Evolutionary conservation across 805 yeast genomes (phyloP).

Genomic region (Alloascoidea africana): DNA sequence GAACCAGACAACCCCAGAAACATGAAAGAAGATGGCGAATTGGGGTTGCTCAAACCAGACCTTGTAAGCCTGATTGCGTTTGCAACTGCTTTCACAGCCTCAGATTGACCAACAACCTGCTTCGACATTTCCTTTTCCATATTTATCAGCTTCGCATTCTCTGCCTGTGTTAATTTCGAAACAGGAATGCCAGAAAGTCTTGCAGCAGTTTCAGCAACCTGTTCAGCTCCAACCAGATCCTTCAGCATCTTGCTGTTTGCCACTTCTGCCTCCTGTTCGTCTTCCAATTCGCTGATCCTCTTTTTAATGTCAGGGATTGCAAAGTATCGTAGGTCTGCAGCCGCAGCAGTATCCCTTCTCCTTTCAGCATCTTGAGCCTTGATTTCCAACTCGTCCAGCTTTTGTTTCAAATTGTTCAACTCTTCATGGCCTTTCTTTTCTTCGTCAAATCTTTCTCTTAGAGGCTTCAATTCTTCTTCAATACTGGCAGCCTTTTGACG

Average conservation of each 20-base stretch:
- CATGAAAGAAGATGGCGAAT: conserved; percentile 91
- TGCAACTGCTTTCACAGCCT: conserved; percentile 91
- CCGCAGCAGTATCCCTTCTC: conserved; percentile 85
- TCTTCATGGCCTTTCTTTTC: conserved; percentile 89
- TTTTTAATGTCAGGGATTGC: conserved; percentile 88
- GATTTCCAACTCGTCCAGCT: conserved; percentile 80
- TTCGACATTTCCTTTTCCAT: conserved; percentile 81
- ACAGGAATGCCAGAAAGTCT: conserved; percentile 96
- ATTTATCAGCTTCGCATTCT: conserved; percentile 80
- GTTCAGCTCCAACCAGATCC: conserved; percentile 85
- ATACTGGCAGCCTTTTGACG: conserved; percentile 65
- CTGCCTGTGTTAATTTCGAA: conserved; percentile 85
- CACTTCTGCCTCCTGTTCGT: conserved; percentile 42
- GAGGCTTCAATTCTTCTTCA: conserved; percentile 73
- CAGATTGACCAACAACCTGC: conserved; percentile 88
- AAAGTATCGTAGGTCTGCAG: conserved; percentile 92
- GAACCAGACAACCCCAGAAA: conserved; percentile 94
- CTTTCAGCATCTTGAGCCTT: conserved; percentile 96
- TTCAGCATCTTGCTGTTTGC: conserved; percentile 45
- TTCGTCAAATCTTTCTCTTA: conserved; percentile 70
- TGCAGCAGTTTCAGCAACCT: conserved; percentile 94
- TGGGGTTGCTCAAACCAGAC: conserved; percentile 91
- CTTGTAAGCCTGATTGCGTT: conserved; percentile 87
- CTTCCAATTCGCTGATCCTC: conserved; percentile 57
- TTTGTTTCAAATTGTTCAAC: conserved; percentile 76